Evolutionary conservation across 768 basidiomycete species (phyloP).

Genomic region (Zangia roseola): DNA sequence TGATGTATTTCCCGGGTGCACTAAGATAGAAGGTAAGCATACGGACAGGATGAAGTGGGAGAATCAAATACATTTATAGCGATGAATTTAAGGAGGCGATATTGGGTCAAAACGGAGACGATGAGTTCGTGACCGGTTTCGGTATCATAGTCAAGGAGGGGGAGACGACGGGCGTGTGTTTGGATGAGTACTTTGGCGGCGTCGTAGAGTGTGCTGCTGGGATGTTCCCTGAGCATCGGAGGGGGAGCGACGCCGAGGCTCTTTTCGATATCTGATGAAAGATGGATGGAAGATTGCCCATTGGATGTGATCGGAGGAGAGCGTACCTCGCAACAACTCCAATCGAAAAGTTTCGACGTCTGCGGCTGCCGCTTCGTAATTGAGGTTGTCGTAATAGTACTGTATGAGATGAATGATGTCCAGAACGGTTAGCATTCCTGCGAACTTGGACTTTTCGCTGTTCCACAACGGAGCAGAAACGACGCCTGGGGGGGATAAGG

Average conservation of each 20-base stretch:
- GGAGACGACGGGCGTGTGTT: constrained; percentile 92
- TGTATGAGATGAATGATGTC: constrained; percentile 99
- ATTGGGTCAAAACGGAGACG: constrained; percentile 94
- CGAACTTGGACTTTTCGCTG: constrained; percentile 88
- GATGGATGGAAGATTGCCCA: constrained; percentile 3
- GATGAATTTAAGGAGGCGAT: constrained; percentile 97
- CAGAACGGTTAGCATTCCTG: constrained; percentile 98
- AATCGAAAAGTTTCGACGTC: constrained; percentile 93
- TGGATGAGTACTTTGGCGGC: constrained; percentile 88
- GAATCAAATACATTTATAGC: constrained; percentile 79
- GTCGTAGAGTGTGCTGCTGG: constrained; percentile 83
- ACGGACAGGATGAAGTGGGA: background rate
- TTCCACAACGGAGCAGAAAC: constrained; percentile 99
- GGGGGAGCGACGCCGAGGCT: constrained; percentile 90
- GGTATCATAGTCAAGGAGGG: constrained; percentile 88
- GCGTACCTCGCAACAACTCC: constrained; percentile 82
- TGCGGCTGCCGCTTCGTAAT: constrained; percentile 78
- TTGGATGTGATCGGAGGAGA: constrained; percentile 9
- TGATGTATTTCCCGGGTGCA: constrained; percentile 83
- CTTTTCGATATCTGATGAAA: constrained; percentile 81
- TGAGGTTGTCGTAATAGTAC: constrained; percentile 88
- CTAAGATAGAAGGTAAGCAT: constrained; percentile 40
- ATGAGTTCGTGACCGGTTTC: constrained; percentile 96
- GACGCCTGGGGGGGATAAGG: constrained; percentile 58
- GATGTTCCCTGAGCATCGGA: constrained; percentile 86